Evolutionary conservation across 176 grass and related monocot species (phyloP).

Genomic region (Carex cristatella): DNA sequence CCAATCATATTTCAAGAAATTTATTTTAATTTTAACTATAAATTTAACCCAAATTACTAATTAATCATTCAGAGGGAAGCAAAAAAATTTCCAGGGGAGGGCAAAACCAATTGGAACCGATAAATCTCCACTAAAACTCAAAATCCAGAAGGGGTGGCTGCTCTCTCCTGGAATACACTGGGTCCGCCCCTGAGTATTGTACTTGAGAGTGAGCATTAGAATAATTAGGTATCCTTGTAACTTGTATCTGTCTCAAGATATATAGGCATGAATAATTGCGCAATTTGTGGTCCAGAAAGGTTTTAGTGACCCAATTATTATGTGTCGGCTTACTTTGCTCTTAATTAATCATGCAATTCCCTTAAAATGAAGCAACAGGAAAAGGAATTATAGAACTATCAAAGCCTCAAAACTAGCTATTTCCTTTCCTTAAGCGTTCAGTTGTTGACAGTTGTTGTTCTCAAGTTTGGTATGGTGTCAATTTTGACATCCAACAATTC

Average conservation of each 20-base stretch:
- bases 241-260: neutral
- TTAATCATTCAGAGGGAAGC: too few species aligned
- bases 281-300: neutral
- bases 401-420: neutral
- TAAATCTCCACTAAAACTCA: too few species aligned
- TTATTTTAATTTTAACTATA: too few species aligned
- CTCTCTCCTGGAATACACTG: too few species aligned
- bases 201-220: neutral
- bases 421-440: neutral
- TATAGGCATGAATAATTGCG: neutral
- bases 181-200: neutral
- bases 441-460: neutral
- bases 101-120: too few species aligned
- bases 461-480: constrained; percentile 6
- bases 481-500: neutral
- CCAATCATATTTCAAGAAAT: too few species aligned
- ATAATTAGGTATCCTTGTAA: neutral
- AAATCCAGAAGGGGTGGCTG: too few species aligned
- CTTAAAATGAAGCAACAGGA: neutral
- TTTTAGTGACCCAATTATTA: neutral
- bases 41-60: too few species aligned
- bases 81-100: too few species aligned
- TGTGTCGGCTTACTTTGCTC: neutral
- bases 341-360: neutral
- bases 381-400: neutral